These are phyloP conservation scores for Phytophthora citrophthora DNA, from an alignment of 352 stramenopile species.

Conservation along the genomic window DNA sequence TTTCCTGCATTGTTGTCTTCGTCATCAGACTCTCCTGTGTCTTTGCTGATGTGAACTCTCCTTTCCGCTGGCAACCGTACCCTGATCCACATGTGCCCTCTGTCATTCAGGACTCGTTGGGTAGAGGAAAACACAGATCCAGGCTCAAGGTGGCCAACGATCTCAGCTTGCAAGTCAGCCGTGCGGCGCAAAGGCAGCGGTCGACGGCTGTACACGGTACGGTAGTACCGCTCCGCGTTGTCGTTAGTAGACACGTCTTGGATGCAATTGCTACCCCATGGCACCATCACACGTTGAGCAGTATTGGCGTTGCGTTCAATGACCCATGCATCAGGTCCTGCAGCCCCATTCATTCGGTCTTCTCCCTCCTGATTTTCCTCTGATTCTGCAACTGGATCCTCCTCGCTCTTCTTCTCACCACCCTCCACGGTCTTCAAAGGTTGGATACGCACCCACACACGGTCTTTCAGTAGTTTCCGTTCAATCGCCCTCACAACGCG, in stretches of 20 bases:
- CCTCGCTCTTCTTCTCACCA: slow-evolving; percentile 25
- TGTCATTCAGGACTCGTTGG: slow-evolving; percentile 56
- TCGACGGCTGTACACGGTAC: slow-evolving; percentile 67
- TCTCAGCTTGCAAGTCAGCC: slow-evolving; percentile 51
- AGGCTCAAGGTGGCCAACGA: slow-evolving; percentile 62
- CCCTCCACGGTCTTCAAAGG: slow-evolving; percentile 14
- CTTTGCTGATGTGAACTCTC: slow-evolving; percentile 3
- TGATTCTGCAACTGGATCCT: slow-evolving; percentile 11
- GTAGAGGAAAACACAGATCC: slow-evolving; percentile 62
- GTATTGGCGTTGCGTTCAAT: slow-evolving; percentile 82
- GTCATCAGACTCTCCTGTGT: slow-evolving; percentile 1
- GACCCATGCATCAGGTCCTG: slow-evolving; percentile 59
- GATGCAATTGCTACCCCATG: slow-evolving; percentile 53
- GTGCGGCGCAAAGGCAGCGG: slow-evolving; percentile 58
- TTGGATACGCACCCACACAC: slow-evolving; percentile 69
- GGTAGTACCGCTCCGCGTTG: slow-evolving; percentile 66
- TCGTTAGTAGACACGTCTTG: slow-evolving; percentile 41
- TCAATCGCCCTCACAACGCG: slow-evolving; percentile 63
- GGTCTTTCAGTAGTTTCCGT: slow-evolving; percentile 78
- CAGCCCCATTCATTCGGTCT: background rate
- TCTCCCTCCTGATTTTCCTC: slow-evolving; percentile 30
- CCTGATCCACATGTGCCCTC: slow-evolving; percentile 73
- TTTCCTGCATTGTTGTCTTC: slow-evolving; percentile 26
- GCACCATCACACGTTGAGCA: slow-evolving; percentile 62
- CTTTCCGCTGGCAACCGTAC: slow-evolving; percentile 43